phyloP scores from a whole-genome alignment of 208 protist species.

The Leishmania arabica region DNA sequence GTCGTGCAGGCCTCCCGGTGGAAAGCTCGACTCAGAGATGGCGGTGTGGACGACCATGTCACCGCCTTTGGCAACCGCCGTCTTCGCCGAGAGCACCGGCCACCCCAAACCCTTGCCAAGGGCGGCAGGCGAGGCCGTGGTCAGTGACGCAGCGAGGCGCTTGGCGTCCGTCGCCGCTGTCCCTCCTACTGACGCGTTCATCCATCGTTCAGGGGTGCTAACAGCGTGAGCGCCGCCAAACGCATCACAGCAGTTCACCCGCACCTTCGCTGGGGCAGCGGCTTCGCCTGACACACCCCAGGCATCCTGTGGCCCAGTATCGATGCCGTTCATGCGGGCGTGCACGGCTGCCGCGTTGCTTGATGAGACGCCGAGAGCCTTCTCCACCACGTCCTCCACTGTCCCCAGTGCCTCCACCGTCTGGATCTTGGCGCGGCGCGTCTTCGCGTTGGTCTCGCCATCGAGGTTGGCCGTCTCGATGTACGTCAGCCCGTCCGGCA shows the following conservation, averaged over 20 bases:
- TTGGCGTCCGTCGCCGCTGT: neutral
- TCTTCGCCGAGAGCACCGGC: neutral
- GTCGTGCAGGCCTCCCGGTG: neutral
- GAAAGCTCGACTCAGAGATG: neutral
- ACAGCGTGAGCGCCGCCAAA: neutral
- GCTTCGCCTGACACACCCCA: neutral
- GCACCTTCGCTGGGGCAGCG: neutral
- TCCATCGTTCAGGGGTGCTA: neutral
- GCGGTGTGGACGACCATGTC: neutral
- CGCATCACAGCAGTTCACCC: constrained; percentile 11
- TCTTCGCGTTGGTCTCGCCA: constrained; percentile 93
- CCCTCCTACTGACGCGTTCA: neutral
- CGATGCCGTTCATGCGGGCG: constrained; percentile 22
- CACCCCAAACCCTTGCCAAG: neutral
- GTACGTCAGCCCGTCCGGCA: constrained; percentile 83
- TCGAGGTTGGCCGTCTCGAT: constrained; percentile 93
- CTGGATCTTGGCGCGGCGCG: constrained; percentile 60
- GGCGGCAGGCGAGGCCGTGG: neutral
- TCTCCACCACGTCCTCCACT: constrained; percentile 72
- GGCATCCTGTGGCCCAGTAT: neutral
- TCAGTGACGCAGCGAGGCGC: neutral
- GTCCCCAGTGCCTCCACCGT: constrained; percentile 68
- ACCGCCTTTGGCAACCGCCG: neutral
- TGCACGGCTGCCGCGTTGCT: constrained; percentile 15
- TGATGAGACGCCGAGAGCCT: constrained; percentile 30